A percentile compares a stretch with the other conserved stretches of the same genome.
Conservation (phyloP, 805 yeast genomes). For the Ogataea salicorniae region DNA sequence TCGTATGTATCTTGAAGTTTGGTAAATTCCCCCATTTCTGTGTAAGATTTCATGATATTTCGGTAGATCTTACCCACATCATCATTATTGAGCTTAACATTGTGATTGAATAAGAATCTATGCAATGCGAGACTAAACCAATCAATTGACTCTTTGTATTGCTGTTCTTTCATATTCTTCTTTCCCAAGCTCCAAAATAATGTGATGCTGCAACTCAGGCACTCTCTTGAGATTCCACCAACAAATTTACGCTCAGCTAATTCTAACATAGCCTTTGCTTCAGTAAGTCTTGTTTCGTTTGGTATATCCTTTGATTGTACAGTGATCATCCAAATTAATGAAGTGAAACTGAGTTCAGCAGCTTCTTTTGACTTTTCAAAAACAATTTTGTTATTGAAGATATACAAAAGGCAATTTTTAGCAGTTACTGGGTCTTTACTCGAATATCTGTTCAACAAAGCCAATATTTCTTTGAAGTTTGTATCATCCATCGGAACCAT, state of each 20-base stretch:
- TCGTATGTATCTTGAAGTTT: constrained; percentile 20
- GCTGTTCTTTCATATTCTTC: constrained; percentile 20
- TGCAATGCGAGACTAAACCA: constrained; percentile 17
- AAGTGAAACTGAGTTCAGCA: constrained; percentile 10
- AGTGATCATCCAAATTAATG: constrained; percentile 20
- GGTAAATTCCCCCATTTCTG: constrained; percentile 18
- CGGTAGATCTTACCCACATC: constrained; percentile 35
- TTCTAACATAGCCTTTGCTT: constrained; percentile 21
- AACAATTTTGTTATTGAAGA: constrained; percentile 28
- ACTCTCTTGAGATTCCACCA: constrained; percentile 23
- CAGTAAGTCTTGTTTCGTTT: constrained; percentile 6
- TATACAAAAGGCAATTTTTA: constrained; percentile 30
- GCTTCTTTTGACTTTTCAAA: constrained; percentile 2
- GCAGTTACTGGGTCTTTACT: constrained; percentile 23
- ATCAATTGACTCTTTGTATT: constrained; percentile 3
- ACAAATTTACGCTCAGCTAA: constrained; percentile 25
- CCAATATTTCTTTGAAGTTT: constrained; percentile 8
- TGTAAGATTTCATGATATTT: constrained; percentile 28
- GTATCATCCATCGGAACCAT: constrained; percentile 21
- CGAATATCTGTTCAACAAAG: constrained; percentile 14
- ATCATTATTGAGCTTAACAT: constrained; percentile 16
- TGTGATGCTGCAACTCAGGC: constrained; percentile 31
- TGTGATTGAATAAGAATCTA: constrained; percentile 4
- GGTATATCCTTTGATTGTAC: constrained; percentile 15
- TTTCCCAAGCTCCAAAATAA: constrained; percentile 38